Evolutionary conservation across 2,329 filamentous ascomycete species (phyloP), one percentile per base, ranked within the genome.

Genomic region (Akanthomyces muscarius): DNA sequence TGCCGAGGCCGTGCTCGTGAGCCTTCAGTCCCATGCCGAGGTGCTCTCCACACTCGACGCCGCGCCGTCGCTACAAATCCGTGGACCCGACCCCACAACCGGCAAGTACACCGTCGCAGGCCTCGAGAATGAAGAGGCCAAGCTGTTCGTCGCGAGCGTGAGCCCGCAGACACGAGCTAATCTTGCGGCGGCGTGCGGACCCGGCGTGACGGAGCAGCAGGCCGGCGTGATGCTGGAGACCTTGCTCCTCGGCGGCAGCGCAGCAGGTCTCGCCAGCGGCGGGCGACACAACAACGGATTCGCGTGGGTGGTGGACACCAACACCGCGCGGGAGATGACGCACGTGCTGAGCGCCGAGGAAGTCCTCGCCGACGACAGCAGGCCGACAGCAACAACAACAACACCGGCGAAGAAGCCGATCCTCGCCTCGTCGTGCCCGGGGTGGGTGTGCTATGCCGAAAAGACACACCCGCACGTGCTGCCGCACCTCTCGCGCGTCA

Each of bases 371-470:
- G 65, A 73, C 42, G 33, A 11, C 38, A 21, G 14, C 42, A 36
- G 25, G 6, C 56, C 14, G n/a, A 14, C 44, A 10, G 2, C 38
- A 13, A 16, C 33, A 3, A n/a, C 36, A 13, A 21, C 57, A 16
- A 21, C 47, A 8, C 14, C 57, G 4, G 36, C 33, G 7, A 79
- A 80, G 36, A 79, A 80, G 61, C 90, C 91, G 0, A 86, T 94
- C 36, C 82, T 99, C 50, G 92, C 93, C 10, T 93, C 93, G 4
- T 92, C 92, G 23, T 99, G 95, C 74, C 95, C 95, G 0, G 95
- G 95, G 8, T 99, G 96, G 93, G 94, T 99, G 62, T 99, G 95
- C 77, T 99, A 99, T 72, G 94, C 94, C 30, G 95, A 99, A 75
- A 98, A 99, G 78, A 98, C 94, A 62, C 95, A 99, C 71, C 92